These are phyloP conservation scores for Lagerstroemia speciosa DNA, from an alignment of 345 rosid genomes.

Conservation along the genomic window DNA sequence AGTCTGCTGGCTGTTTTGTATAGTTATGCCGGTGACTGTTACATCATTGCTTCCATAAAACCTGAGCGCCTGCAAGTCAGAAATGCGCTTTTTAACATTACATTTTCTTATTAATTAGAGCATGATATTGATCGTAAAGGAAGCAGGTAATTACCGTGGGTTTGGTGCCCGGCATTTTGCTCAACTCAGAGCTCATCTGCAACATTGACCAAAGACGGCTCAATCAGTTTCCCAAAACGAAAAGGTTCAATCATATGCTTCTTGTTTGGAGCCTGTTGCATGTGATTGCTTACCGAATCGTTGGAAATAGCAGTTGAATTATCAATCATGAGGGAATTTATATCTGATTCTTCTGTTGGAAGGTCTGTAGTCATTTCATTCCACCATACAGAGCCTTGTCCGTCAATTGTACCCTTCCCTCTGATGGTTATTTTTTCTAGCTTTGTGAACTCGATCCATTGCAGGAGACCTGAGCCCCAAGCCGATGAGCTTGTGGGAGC, in stretches of 20 bases:
- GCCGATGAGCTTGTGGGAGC: conserved; percentile 57
- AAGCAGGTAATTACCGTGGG: conserved; percentile 49
- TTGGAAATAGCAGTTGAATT: conserved; percentile 16
- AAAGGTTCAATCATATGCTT: not conserved
- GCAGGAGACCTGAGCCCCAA: conserved; percentile 59
- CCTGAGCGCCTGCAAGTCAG: conserved; percentile 52
- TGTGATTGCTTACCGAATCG: conserved; percentile 16
- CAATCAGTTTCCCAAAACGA: not conserved
- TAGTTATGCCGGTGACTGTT: conserved; percentile 61
- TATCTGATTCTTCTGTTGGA: conserved; percentile 22
- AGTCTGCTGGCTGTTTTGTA: conserved; percentile 85
- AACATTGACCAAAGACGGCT: not conserved
- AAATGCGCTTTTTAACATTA: conserved; percentile 4
- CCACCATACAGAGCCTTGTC: conserved; percentile 88
- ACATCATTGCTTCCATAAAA: conserved; percentile 74
- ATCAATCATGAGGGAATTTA: not conserved
- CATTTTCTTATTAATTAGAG: not conserved
- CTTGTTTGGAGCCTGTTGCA: not conserved
- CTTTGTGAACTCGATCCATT: conserved; percentile 72
- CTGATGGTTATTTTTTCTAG: conserved; percentile 45
- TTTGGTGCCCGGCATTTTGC: conserved; percentile 54
- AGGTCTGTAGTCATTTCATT: conserved; percentile 26
- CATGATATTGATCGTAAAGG: not conserved
- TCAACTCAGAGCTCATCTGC: conserved; percentile 30
- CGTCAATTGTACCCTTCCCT: conserved; percentile 79